A percentile compares a stretch with the other conserved stretches of the same genome.
phyloP scores from a whole-genome alignment of 2,329 filamentous ascomycete genomes.

The Stachybotrys elegans region DNA sequence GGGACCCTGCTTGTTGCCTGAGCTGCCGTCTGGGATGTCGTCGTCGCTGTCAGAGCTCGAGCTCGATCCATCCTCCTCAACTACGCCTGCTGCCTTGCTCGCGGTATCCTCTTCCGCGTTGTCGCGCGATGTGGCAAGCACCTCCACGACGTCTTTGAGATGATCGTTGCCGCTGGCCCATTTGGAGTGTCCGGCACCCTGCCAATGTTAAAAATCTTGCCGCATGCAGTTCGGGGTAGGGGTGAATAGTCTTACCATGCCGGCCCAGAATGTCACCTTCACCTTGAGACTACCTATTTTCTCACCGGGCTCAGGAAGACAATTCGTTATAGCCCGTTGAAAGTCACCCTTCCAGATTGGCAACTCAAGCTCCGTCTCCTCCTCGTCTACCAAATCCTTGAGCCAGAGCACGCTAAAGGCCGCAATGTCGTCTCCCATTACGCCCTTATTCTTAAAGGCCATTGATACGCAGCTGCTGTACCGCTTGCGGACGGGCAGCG shows the following conservation, averaged over 20 bases:
- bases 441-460: conserved; percentile 37
- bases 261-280: conserved; percentile 28
- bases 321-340: conserved; percentile 41
- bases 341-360: conserved; percentile 60
- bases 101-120: conserved; percentile 23
- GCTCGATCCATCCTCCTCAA: conserved; percentile 24
- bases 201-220: conserved; percentile 5
- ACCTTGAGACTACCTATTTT: conserved; percentile 40
- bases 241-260: conserved; percentile 22
- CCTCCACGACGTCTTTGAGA: conserved; percentile 36
- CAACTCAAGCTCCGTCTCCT: conserved; percentile 52
- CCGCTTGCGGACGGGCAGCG: conserved; percentile 54
- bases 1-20: conserved; percentile 37
- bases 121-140: conserved; percentile 38
- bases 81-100: conserved; percentile 29
- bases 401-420: conserved; percentile 66
- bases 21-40: conserved; percentile 29
- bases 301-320: conserved; percentile 38
- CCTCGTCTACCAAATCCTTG: conserved; percentile 63
- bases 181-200: conserved; percentile 29
- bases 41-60: conserved; percentile 26
- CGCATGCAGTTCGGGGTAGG: background rate
- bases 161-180: conserved; percentile 29
- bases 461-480: conserved; percentile 53
- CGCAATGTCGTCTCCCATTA: conserved; percentile 47